A percentile compares a stretch with the other conserved stretches of the same genome.
Evolutionary conservation across 1,139 yeast genomes (phyloP).

Genomic region (Geotrichum reessii): DNA sequence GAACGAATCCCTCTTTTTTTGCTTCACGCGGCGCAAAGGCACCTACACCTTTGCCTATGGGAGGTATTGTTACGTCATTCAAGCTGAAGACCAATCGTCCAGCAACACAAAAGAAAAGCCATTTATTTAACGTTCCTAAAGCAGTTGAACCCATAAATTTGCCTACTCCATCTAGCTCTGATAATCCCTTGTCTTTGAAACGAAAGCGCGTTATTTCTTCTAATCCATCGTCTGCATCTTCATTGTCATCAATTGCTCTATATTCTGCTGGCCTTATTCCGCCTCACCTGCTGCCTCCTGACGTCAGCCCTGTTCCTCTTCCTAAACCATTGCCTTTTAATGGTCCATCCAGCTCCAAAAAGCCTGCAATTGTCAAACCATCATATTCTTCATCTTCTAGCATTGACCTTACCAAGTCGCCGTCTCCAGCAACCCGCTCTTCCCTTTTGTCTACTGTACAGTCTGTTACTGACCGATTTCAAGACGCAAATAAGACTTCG

Average conservation of each 20-base stretch:
- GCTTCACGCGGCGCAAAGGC: slow-evolving; percentile 18
- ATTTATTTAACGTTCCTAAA: slow-evolving; percentile 3
- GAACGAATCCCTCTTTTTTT: slow-evolving; percentile 15
- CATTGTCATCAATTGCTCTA: slow-evolving; percentile 1
- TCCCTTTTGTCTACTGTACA: slow-evolving; percentile 3
- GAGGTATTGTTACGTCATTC: slow-evolving; percentile 16
- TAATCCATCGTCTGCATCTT: not conserved
- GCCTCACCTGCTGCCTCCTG: slow-evolving; percentile 15
- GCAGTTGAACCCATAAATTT: not conserved
- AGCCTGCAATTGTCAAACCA: not conserved
- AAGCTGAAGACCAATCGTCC: slow-evolving; percentile 12
- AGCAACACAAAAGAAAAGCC: slow-evolving; percentile 4
- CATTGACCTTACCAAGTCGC: not conserved
- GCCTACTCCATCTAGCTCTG: not conserved
- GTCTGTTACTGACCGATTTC: not conserved
- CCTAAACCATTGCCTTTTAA: slow-evolving; percentile 16
- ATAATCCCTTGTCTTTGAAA: slow-evolving; percentile 1
- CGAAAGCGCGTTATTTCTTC: slow-evolving; percentile 7
- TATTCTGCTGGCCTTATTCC: slow-evolving; percentile 15
- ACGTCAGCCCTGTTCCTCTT: slow-evolving; percentile 13
- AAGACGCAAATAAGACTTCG: not conserved
- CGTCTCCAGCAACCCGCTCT: not conserved
- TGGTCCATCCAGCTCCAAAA: slow-evolving; percentile 8
- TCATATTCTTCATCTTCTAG: not conserved
- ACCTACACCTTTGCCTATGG: slow-evolving; percentile 16